Conservation (phyloP, 768 basidiomycete species). For the Mycena crocata region DNA sequence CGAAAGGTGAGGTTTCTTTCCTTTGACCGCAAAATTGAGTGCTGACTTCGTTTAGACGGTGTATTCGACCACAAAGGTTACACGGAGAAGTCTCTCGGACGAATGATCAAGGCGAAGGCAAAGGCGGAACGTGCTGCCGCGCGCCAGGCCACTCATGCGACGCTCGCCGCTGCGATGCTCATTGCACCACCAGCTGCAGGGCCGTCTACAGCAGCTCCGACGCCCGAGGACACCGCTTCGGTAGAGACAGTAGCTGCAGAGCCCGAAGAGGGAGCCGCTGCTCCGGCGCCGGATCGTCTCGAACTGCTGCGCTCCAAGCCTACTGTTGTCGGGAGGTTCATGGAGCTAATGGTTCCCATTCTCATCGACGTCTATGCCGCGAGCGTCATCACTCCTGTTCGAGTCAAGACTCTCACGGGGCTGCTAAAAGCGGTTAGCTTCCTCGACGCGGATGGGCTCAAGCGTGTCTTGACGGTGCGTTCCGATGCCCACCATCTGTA, state of each 20-base stretch:
- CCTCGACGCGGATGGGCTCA: slow-evolving; percentile 80
- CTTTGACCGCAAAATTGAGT: slow-evolving; percentile 3
- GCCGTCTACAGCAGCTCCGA: slow-evolving; percentile 36
- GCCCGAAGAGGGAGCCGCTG: slow-evolving; percentile 50
- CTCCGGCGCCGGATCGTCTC: slow-evolving; percentile 66
- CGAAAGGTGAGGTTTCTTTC: slow-evolving; percentile 72
- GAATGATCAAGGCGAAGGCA: slow-evolving; percentile 83
- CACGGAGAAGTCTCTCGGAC: slow-evolving; percentile 84
- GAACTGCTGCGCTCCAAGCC: slow-evolving; percentile 82
- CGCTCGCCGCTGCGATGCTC: slow-evolving; percentile 41
- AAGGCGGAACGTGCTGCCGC: slow-evolving; percentile 84
- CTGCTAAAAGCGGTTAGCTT: slow-evolving; percentile 93
- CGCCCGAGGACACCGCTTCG: slow-evolving; percentile 33
- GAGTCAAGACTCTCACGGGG: slow-evolving; percentile 89
- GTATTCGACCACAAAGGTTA: slow-evolving; percentile 94
- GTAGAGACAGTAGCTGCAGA: slow-evolving; percentile 50
- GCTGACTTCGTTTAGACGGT: slow-evolving; percentile 70
- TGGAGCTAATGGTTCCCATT: slow-evolving; percentile 91
- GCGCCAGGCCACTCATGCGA: slow-evolving; percentile 61
- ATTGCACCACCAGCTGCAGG: slow-evolving; percentile 39
- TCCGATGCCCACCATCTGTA: slow-evolving; percentile 5
- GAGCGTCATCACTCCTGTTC: slow-evolving; percentile 88
- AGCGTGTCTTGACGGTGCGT: slow-evolving; percentile 81
- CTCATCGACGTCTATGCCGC: slow-evolving; percentile 99
- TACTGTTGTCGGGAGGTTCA: slow-evolving; percentile 84